Conservation (phyloP, 1,284 basidiomycete species). For the Trametes polyzona region DNA sequence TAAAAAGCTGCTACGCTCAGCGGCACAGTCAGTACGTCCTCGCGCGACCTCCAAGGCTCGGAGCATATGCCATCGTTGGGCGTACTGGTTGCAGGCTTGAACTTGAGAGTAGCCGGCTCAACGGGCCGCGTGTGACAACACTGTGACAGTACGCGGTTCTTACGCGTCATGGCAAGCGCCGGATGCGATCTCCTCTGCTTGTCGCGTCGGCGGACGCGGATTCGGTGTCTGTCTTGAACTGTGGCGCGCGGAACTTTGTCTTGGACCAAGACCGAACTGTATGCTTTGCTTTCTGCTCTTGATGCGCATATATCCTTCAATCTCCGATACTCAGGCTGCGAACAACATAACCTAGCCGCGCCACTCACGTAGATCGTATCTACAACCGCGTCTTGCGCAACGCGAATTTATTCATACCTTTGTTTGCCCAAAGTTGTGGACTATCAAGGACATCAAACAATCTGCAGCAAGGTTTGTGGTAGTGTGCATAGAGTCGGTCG, state of each 20-base stretch:
- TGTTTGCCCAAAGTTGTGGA: no score
- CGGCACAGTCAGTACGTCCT: no score
- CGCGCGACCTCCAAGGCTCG: no score
- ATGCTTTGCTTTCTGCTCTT: slow-evolving; percentile 17
- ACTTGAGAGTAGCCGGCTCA: no score
- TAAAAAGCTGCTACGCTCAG: no score
- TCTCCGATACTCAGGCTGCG: background rate
- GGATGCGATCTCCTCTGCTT: background rate
- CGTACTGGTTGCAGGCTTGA: no score
- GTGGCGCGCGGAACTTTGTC: slow-evolving; percentile 13
- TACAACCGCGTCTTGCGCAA: background rate
- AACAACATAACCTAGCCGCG: background rate
- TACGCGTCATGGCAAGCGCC: slow-evolving; percentile 16
- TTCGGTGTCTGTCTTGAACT: background rate
- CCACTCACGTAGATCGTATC: background rate
- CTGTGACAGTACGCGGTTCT: slow-evolving; percentile 21
- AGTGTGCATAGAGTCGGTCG: no score
- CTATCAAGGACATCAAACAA: no score
- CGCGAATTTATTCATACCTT: background rate
- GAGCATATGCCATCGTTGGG: no score
- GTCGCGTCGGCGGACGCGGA: no score
- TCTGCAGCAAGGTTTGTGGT: no score
- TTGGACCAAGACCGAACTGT: slow-evolving; percentile 5
- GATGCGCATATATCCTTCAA: slow-evolving; percentile 7
- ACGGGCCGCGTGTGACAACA: slow-evolving; percentile 12